Evolutionary conservation across 129 eudicot genomes (phyloP).

Genomic region (Kitagawia praeruptora): DNA sequence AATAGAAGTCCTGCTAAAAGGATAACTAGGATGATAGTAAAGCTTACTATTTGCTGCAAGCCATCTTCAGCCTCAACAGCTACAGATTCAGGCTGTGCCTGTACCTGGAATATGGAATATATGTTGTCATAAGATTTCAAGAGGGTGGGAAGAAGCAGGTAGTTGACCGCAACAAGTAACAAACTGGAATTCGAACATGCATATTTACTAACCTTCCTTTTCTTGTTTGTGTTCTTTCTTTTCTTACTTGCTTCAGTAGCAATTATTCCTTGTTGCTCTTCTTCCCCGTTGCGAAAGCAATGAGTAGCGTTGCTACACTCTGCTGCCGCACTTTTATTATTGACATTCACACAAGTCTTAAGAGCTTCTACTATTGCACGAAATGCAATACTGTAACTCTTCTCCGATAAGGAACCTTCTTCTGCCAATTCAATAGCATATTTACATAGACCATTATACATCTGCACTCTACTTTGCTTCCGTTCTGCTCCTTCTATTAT

Average conservation of each 20-base stretch:
- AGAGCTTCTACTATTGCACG: conserved; percentile 51
- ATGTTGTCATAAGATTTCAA: neutral
- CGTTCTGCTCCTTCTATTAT: conserved; percentile 33
- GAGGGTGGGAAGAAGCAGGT: neutral
- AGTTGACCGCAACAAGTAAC: neutral
- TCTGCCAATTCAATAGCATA: conserved; percentile 51
- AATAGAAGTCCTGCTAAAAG: conserved; percentile 20
- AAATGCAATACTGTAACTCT: conserved; percentile 38
- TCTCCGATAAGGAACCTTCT: conserved; percentile 53
- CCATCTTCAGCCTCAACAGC: conserved; percentile 35
- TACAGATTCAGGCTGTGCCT: conserved; percentile 30
- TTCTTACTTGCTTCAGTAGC: conserved; percentile 29
- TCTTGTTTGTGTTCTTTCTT: conserved; percentile 34
- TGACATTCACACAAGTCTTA: conserved; percentile 39
- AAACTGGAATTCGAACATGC: neutral
- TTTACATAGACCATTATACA: conserved; percentile 45
- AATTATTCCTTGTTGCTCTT: conserved; percentile 25
- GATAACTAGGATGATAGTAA: neutral
- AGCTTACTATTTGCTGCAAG: conserved; percentile 45
- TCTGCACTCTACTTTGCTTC: conserved; percentile 41
- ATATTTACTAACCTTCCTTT: conserved; percentile 37
- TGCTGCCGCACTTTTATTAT: conserved; percentile 32
- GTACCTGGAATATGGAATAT: conserved; percentile 25
- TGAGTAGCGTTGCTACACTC: conserved; percentile 20
- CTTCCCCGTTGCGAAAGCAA: conserved; percentile 28